phyloP scores from a whole-genome alignment of 208 protist species.

The Crithidia bombi region DNA sequence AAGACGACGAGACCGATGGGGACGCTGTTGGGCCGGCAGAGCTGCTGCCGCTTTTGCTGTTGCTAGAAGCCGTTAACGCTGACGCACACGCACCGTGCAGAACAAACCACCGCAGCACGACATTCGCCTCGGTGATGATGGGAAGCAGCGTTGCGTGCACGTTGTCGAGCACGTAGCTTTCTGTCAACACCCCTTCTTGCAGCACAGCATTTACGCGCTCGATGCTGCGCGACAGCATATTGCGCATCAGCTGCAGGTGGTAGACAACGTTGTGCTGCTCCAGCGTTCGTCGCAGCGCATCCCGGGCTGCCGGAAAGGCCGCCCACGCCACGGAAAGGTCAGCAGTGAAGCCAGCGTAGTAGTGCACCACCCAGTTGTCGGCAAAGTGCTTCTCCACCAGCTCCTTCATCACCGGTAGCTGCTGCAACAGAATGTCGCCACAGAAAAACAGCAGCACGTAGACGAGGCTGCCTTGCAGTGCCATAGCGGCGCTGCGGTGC shows the following conservation, averaged over 20 bases:
- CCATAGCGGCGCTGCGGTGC: conserved; percentile 94
- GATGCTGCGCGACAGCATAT: conserved; percentile 47
- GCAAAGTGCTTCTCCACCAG: conserved; percentile 98
- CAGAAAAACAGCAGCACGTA: conserved; percentile 98
- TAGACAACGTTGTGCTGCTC: conserved; percentile 71
- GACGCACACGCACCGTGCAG: conserved; percentile 74
- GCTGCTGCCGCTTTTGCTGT: background rate
- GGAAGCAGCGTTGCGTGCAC: conserved; percentile 85
- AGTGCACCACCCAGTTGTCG: conserved; percentile 98
- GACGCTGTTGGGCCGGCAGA: background rate
- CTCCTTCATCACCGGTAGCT: conserved; percentile 96
- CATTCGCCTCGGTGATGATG: conserved; percentile 93
- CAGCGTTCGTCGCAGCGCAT: conserved; percentile 93
- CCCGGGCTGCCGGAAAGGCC: conserved; percentile 92
- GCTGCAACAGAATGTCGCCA: conserved; percentile 90
- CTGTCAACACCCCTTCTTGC: conserved; percentile 91
- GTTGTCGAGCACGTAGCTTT: conserved; percentile 95
- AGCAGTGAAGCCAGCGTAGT: conserved; percentile 97
- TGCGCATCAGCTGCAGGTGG: conserved; percentile 58
- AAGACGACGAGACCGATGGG: background rate
- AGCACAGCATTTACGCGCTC: conserved; percentile 49
- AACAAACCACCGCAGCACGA: conserved; percentile 95
- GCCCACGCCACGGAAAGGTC: conserved; percentile 94
- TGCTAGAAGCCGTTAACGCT: too few species aligned
- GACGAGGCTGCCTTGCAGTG: conserved; percentile 93